These are phyloP conservation scores for Phytophthora pinifolia DNA, from an alignment of 352 stramenopile genomes.

Conservation along the genomic window DNA sequence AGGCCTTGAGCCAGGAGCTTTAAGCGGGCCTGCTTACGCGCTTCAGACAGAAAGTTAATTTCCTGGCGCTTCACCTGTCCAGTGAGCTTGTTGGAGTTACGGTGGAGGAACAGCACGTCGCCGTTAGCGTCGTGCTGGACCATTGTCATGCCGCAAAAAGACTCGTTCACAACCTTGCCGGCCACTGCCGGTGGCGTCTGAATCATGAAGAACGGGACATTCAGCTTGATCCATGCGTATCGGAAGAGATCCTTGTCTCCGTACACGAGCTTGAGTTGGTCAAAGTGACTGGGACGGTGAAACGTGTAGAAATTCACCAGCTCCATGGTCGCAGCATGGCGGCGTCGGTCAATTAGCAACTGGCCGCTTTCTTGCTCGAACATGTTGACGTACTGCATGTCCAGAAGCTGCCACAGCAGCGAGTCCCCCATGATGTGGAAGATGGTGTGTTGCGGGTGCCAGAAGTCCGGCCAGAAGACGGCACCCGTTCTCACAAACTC, in stretches of 20 bases:
- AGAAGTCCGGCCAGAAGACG: conserved; percentile 76
- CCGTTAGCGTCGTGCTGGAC: conserved; percentile 39
- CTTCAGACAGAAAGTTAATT: conserved; percentile 26
- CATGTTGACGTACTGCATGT: conserved; percentile 52
- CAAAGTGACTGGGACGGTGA: conserved; percentile 35
- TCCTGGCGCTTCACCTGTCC: conserved; percentile 23
- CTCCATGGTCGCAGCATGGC: conserved; percentile 31
- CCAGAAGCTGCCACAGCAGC: conserved; percentile 53
- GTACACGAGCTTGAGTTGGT: conserved; percentile 42
- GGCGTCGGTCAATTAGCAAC: conserved; percentile 44
- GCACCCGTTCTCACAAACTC: conserved; percentile 46
- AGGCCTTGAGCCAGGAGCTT: conserved; percentile 16
- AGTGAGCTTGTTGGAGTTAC: conserved; percentile 47
- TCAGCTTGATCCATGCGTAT: conserved; percentile 52
- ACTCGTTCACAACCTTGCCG: conserved; percentile 33
- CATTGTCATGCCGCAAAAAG: conserved; percentile 59
- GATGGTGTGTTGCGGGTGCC: conserved; percentile 54
- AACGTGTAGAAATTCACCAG: conserved; percentile 47
- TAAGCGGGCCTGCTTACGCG: conserved; percentile 18
- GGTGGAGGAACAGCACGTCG: conserved; percentile 47
- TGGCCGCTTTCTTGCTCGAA: conserved; percentile 72
- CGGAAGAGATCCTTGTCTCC: conserved; percentile 65
- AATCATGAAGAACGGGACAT: conserved; percentile 45
- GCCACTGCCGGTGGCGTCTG: conserved; percentile 38
- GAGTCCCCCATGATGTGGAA: conserved; percentile 60